Evolutionary conservation across 495 filamentous ascomycete genomes (phyloP).

Genomic region (Daldinia concentrica): DNA sequence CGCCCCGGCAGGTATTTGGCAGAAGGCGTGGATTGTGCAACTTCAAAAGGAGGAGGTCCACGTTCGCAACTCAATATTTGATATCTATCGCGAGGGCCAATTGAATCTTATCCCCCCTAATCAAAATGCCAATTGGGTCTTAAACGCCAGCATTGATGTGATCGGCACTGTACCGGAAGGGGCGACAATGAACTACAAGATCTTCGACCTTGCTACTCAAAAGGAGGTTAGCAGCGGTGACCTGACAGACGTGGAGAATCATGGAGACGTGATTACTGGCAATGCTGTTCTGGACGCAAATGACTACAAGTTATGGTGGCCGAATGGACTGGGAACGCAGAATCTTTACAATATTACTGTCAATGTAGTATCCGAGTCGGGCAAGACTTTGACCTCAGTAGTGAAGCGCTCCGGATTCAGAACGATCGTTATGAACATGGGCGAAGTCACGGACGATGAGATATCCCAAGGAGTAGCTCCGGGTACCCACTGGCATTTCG

Average conservation of each 20-base stretch:
- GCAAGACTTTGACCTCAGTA: constrained; percentile 55
- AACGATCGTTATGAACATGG: constrained; percentile 73
- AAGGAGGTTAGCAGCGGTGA: constrained; percentile 56
- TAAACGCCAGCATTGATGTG: constrained; percentile 75
- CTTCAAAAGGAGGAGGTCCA: constrained; percentile 58
- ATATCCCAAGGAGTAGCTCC: constrained; percentile 60
- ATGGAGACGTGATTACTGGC: constrained; percentile 63
- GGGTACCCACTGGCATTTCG: constrained; percentile 74
- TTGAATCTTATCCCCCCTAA: constrained; percentile 68
- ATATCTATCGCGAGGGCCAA: constrained; percentile 69
- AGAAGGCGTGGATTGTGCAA: constrained; percentile 68
- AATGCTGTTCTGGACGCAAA: constrained; percentile 53
- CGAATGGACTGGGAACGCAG: constrained; percentile 66
- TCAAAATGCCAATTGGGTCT: constrained; percentile 69
- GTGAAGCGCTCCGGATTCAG: constrained; percentile 70
- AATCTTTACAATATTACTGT: constrained; percentile 68
- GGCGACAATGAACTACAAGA: constrained; percentile 61
- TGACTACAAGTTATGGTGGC: constrained; percentile 71
- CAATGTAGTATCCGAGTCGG: constrained; percentile 51
- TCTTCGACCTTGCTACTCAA: constrained; percentile 59
- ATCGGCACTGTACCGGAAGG: constrained; percentile 61
- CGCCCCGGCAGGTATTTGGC: constrained; percentile 72
- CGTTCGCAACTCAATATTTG: constrained; percentile 66
- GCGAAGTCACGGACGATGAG: constrained; percentile 66
- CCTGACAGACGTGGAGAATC: constrained; percentile 56